phyloP scores from a whole-genome alignment of 2,329 filamentous ascomycete species.

The Pestalotiopsis fici region DNA sequence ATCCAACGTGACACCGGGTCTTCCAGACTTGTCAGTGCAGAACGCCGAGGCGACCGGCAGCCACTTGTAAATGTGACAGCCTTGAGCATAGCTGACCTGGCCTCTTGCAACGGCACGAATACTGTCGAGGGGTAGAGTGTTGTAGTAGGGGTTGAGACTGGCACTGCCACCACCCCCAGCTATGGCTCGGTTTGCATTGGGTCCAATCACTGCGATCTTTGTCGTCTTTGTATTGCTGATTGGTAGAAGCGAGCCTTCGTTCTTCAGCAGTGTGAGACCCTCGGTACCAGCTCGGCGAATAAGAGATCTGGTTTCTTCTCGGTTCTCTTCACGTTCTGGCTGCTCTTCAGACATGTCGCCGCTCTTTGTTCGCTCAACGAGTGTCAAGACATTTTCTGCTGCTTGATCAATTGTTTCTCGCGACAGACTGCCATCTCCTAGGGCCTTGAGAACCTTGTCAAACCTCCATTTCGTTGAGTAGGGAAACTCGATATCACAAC shows the following conservation, averaged over 20 bases:
- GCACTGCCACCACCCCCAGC: conserved; percentile 70
- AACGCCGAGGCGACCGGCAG: conserved; percentile 62
- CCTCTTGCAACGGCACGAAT: conserved; percentile 55
- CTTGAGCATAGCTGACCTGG: conserved; percentile 60
- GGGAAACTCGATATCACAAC: conserved; percentile 61
- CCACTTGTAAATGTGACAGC: conserved; percentile 67
- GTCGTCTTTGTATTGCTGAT: conserved; percentile 51
- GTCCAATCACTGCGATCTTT: conserved; percentile 67
- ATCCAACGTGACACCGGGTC: conserved; percentile 63
- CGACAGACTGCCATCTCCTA: conserved; percentile 48
- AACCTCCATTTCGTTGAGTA: conserved; percentile 56
- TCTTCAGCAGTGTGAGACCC: conserved; percentile 66
- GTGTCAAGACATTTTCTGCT: conserved; percentile 60
- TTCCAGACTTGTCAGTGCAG: conserved; percentile 56
- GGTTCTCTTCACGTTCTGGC: conserved; percentile 58
- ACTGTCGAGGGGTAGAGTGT: conserved; percentile 64
- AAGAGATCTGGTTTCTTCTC: conserved; percentile 57
- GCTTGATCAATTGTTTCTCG: conserved; percentile 54
- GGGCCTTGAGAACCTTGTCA: conserved; percentile 56
- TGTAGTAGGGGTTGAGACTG: conserved; percentile 70
- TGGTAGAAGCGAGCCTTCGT: conserved; percentile 59
- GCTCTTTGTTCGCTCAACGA: conserved; percentile 64
- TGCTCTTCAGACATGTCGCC: conserved; percentile 56
- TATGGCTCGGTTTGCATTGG: conserved; percentile 67
- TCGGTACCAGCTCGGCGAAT: conserved; percentile 64